Percentiles rank a stretch among this genome's conserved stretches.
Conservation (phyloP, 768 basidiomycete species). For the Suillus fuscotomentosus region DNA sequence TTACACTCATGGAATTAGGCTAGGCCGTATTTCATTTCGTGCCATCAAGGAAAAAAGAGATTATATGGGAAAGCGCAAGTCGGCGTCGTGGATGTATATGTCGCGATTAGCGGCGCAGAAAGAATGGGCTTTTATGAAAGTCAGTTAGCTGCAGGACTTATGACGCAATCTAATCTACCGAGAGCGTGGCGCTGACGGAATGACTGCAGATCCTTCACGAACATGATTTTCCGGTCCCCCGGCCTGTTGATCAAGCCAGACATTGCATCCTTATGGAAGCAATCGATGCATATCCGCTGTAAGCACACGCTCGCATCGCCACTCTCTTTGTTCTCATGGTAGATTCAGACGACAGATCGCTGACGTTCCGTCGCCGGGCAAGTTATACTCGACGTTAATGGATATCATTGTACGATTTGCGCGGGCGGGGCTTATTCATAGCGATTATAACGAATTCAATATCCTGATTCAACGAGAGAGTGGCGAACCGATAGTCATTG, state of each 20-base stretch:
- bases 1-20: slow-evolving; percentile 42
- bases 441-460: slow-evolving; percentile 99
- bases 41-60: slow-evolving; percentile 96
- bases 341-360: slow-evolving; percentile 77
- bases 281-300: slow-evolving; percentile 94
- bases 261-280: slow-evolving; percentile 97
- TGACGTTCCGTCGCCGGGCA: slow-evolving; percentile 81
- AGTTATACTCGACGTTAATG: slow-evolving; percentile 90
- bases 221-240: slow-evolving; percentile 90
- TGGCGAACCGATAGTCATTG: slow-evolving; percentile 86
- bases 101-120: slow-evolving; percentile 94
- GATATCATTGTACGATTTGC: slow-evolving; percentile 95
- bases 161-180: neutral
- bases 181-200: neutral
- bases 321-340: slow-evolving; percentile 1
- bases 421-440: slow-evolving; percentile 92
- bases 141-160: slow-evolving; percentile 23
- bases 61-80: slow-evolving; percentile 93
- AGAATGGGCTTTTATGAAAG: slow-evolving; percentile 99
- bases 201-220: slow-evolving; percentile 76
- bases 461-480: slow-evolving; percentile 83
- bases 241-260: slow-evolving; percentile 90
- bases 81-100: slow-evolving; percentile 99
- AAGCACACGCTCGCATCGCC: slow-evolving; percentile 25
- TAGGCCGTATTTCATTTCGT: slow-evolving; percentile 97